phyloP scores from a whole-genome alignment of 1,139 yeast species.

The Blastobotrys persicus region DNA sequence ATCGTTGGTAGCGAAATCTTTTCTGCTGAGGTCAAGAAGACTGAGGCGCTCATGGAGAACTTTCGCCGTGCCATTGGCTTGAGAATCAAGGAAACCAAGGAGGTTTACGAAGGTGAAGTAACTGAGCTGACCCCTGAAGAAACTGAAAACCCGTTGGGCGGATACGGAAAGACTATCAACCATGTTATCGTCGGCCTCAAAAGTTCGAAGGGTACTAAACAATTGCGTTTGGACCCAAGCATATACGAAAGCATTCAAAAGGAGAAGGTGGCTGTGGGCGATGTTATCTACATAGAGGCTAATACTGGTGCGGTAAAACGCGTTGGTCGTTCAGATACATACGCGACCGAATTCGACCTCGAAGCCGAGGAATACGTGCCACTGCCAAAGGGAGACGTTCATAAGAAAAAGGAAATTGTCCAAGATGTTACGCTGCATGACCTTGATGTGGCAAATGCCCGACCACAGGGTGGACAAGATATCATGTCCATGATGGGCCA shows the following conservation, averaged over 20 bases:
- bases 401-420: conserved; percentile 95
- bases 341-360: conserved; percentile 95
- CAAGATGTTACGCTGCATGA: conserved; percentile 97
- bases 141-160: conserved; percentile 94
- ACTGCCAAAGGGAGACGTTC: conserved; percentile 97
- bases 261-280: conserved; percentile 93
- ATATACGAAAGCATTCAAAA: conserved; percentile 95
- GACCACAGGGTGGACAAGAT: conserved; percentile 99
- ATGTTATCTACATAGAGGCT: conserved; percentile 94
- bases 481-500: conserved; percentile 99
- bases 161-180: conserved; percentile 93
- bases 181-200: conserved; percentile 94
- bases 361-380: conserved; percentile 99
- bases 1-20: conserved; percentile 93
- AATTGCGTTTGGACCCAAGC: conserved; percentile 87
- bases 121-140: conserved; percentile 96
- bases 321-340: conserved; percentile 97
- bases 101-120: conserved; percentile 98
- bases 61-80: conserved; percentile 95
- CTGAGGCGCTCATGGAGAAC: conserved; percentile 96
- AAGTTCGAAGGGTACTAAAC: conserved; percentile 94
- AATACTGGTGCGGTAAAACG: conserved; percentile 97
- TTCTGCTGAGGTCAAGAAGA: conserved; percentile 97
- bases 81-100: conserved; percentile 94
- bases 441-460: conserved; percentile 91